Conservation (phyloP, 805 yeast species). For the Cyberlindnera maclurae region DNA sequence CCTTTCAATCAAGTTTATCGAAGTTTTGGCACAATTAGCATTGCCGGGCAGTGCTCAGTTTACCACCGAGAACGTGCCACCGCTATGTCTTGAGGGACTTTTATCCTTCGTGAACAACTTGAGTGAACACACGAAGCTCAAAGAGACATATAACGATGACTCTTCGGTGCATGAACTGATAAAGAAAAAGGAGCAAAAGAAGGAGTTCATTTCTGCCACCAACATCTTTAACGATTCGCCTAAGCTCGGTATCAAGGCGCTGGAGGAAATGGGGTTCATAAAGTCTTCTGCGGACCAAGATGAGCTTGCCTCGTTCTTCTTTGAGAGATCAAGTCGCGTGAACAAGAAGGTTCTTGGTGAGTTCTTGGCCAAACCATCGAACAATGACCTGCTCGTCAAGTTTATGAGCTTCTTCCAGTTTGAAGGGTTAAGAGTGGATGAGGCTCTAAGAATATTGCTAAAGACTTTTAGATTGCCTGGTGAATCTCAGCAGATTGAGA, state of each 20-base stretch:
- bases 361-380: constrained; percentile 69
- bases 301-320: constrained; percentile 71
- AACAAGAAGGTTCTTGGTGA: constrained; percentile 89
- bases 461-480: constrained; percentile 91
- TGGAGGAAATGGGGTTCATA: constrained; percentile 64
- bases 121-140: constrained; percentile 33
- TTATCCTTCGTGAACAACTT: constrained; percentile 62
- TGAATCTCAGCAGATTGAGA: constrained; percentile 93
- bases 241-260: constrained; percentile 58
- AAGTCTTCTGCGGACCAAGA: constrained; percentile 39
- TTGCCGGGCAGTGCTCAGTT: constrained; percentile 77
- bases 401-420: constrained; percentile 74
- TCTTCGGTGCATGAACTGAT: constrained; percentile 13
- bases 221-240: constrained; percentile 74
- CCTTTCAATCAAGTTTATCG: constrained; percentile 58
- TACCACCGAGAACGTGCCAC: constrained; percentile 86
- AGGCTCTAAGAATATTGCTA: constrained; percentile 76
- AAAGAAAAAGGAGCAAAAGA: constrained; percentile 43
- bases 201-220: constrained; percentile 70
- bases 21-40: constrained; percentile 68
- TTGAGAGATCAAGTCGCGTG: constrained; percentile 69
- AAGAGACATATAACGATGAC: constrained; percentile 16
- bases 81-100: constrained; percentile 85
- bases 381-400: constrained; percentile 47
- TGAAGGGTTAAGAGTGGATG: constrained; percentile 77